Evolutionary conservation across 2,329 filamentous ascomycete species (phyloP), one percentile per base, ranked within the genome.

Genomic region (Stemphylium beticola): DNA sequence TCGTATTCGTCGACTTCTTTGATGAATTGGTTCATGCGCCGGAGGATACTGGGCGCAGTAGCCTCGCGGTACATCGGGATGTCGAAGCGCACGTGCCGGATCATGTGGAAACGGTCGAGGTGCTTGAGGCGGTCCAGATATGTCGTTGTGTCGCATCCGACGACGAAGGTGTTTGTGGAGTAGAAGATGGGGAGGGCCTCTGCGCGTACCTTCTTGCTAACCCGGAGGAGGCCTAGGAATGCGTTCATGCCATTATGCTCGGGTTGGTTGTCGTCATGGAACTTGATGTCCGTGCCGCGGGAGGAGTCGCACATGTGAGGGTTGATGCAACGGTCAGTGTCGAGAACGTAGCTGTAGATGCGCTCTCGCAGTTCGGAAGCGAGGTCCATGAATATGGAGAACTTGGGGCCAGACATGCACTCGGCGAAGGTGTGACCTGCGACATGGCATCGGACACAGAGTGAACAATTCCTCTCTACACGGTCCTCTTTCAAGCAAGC

Each of bases 151-250:
- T 70, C 66, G 9, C 15, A 14, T 18, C 45, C 45, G 17, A 51
- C 47, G 9, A n/a, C 15, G 48, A 68, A 68, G 6, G 53, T 62
- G 34, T 70, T 70, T 1, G 40, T 36, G 2, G 53, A 52, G 40
- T 68, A 68, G 58, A 67, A 70, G 32, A 64, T 49, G 6, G 54
- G 51, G 1, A 66, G 47, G 2, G 60, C 44, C 39, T 68, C 64
- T 0, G 18, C 18, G 24, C 61, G 63, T 3, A 65, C n/a, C 20
- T 60, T 31, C 33, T 53, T 60, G 4, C 62, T 68, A 9, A 58
- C 52, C 1, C 32, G 42, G 3, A 59, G 64, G 18, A 67, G 54
- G 14, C 53, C 43, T 0, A 64, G 37, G 12, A 52, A 37, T 6
- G 24, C 14, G 40, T 22, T 18, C 22, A 49, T 55, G 4, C 55